phyloP scores from a whole-genome alignment of 495 filamentous ascomycete species.

The Hypoxylon crocopeplum region DNA sequence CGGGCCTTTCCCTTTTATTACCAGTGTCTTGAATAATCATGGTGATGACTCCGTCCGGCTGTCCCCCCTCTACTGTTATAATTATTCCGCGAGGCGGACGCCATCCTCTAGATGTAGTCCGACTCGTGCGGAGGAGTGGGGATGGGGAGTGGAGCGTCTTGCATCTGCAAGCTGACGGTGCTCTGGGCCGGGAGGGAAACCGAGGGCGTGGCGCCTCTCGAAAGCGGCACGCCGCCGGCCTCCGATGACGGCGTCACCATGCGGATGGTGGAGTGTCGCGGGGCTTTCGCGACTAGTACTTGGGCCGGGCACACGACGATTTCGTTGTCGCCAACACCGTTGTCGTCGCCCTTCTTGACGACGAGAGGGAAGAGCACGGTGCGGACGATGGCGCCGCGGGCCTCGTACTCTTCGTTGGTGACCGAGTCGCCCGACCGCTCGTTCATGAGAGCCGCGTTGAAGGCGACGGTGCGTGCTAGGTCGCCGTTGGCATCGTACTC shows the following conservation, averaged over 20 bases:
- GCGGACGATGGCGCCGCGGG: constrained; percentile 76
- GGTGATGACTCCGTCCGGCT: no score
- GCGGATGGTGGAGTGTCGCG: constrained; percentile 28
- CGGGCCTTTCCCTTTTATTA: no score
- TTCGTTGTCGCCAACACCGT: constrained; percentile 84
- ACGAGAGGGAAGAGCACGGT: constrained; percentile 94
- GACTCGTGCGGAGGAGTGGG: constrained; percentile 29
- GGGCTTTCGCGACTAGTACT: constrained; percentile 69
- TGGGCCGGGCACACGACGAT: constrained; percentile 93
- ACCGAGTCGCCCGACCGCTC: constrained; percentile 74
- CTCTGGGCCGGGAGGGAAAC: constrained; percentile 18
- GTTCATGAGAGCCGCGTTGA: constrained; percentile 92
- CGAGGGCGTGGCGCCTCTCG: constrained; percentile 38
- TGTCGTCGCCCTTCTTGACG: constrained; percentile 90
- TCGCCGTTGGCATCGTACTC: constrained; percentile 95
- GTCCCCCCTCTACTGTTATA: no score
- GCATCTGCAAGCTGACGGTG: constrained; percentile 35
- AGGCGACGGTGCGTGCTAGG: constrained; percentile 77
- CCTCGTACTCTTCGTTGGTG: constrained; percentile 77
- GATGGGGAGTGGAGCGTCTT: constrained; percentile 36
- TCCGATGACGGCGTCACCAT: constrained; percentile 43
- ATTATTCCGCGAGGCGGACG: not conserved
- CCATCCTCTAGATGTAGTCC: constrained; percentile 30
- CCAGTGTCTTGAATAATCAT: no score
- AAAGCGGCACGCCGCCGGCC: constrained; percentile 38